A percentile compares a stretch with the other conserved stretches of the same genome.
phyloP scores from a whole-genome alignment of 179 eudicot genomes.

The Beta lomatogona region DNA sequence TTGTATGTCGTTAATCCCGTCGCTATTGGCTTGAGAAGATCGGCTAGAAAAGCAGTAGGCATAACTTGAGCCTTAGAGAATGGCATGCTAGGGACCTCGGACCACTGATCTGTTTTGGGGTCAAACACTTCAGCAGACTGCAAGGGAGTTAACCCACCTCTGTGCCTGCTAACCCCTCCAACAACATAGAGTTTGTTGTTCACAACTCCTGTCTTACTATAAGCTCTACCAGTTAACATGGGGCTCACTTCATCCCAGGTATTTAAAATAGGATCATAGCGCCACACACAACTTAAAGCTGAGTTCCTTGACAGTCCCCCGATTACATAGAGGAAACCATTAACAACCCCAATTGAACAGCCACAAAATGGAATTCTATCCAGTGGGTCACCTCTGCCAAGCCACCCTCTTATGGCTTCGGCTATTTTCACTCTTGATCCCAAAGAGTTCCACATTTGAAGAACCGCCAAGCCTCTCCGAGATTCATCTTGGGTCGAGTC shows the following conservation, averaged over 20 bases:
- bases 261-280: conserved; percentile 71
- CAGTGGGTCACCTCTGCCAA: conserved; percentile 58
- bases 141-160: conserved; percentile 75
- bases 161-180: conserved; percentile 83
- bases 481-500: conserved; percentile 44
- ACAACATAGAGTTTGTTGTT: conserved; percentile 80
- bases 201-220: conserved; percentile 76
- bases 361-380: conserved; percentile 72
- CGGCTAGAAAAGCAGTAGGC: conserved; percentile 83
- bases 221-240: conserved; percentile 75
- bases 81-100: conserved; percentile 88
- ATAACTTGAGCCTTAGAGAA: conserved; percentile 82
- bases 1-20: conserved; percentile 87
- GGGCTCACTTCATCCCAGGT: conserved; percentile 72
- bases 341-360: conserved; percentile 74
- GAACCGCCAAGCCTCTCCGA: conserved; percentile 49
- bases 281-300: conserved; percentile 69
- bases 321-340: conserved; percentile 76
- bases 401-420: conserved; percentile 73
- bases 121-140: conserved; percentile 91
- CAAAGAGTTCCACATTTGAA: conserved; percentile 59
- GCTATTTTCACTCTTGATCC: conserved; percentile 63
- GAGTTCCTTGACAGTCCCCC: conserved; percentile 74
- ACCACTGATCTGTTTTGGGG: conserved; percentile 70
- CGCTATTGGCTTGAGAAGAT: conserved; percentile 91